Percentiles rank a stretch among this genome's conserved stretches.
These are phyloP conservation scores for Suillus weaverae DNA, from an alignment of 768 basidiomycete genomes.

Conservation along the genomic window DNA sequence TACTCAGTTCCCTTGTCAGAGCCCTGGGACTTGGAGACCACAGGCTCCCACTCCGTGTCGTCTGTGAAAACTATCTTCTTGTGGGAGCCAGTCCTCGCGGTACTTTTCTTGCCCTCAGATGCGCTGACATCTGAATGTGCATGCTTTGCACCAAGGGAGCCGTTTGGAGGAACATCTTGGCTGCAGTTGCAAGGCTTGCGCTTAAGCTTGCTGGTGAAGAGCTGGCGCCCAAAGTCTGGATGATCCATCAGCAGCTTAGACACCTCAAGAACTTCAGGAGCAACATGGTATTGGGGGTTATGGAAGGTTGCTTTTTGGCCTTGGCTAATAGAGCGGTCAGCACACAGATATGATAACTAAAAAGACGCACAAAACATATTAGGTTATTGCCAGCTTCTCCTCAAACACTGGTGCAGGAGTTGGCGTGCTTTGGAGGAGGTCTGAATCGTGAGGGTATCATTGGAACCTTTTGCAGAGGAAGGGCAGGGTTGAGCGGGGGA, in stretches of 20 bases:
- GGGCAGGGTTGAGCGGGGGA: slow-evolving; percentile 67
- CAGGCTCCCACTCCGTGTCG: slow-evolving; percentile 7
- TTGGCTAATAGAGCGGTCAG: slow-evolving; percentile 46
- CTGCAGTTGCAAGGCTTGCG: slow-evolving; percentile 25
- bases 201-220: slow-evolving; percentile 48
- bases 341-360: background rate
- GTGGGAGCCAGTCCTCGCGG: background rate
- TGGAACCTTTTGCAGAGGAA: slow-evolving; percentile 54
- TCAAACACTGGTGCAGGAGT: slow-evolving; percentile 32
- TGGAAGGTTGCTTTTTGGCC: slow-evolving; percentile 61
- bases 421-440: slow-evolving; percentile 43
- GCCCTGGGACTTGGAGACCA: slow-evolving; percentile 9
- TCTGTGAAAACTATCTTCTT: slow-evolving; percentile 7
- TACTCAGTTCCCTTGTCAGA: slow-evolving; percentile 7
- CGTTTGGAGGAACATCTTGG: slow-evolving; percentile 12
- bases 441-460: slow-evolving; percentile 50
- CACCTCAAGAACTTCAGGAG: slow-evolving; percentile 39
- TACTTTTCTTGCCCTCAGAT: slow-evolving; percentile 20
- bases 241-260: slow-evolving; percentile 59
- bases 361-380: slow-evolving; percentile 69
- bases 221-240: slow-evolving; percentile 61
- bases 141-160: slow-evolving; percentile 16
- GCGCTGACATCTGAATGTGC: slow-evolving; percentile 6
- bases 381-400: slow-evolving; percentile 64
- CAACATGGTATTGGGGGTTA: slow-evolving; percentile 60